A percentile compares a stretch with the other conserved stretches of the same genome.
Conservation (phyloP, 805 yeast genomes). For the Schwanniomyces sp. region DNA sequence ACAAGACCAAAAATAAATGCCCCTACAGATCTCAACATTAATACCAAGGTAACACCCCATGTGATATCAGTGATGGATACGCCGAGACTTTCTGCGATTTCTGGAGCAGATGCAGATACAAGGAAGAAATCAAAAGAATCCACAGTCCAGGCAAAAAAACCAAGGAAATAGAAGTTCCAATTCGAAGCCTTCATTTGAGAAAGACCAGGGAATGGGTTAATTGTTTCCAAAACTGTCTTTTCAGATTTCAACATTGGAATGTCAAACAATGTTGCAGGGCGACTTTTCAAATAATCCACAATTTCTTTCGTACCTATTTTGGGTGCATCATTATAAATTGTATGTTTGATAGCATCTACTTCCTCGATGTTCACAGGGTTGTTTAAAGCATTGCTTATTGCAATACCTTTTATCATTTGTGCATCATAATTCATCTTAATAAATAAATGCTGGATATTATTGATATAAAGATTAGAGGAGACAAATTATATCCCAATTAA, state of each 20-base stretch:
- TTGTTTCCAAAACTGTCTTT: constrained; percentile 23
- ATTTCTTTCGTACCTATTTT: constrained; percentile 12
- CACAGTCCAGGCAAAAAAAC: constrained; percentile 61
- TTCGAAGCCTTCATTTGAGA: constrained; percentile 40
- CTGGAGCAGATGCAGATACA: constrained; percentile 51
- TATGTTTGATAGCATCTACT: background rate
- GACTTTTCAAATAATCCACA: constrained; percentile 10
- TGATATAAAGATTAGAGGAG: too few relatives aligned
- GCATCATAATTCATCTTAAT: background rate
- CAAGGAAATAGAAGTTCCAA: constrained; percentile 56
- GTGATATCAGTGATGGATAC: constrained; percentile 51
- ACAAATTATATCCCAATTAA: too few relatives aligned
- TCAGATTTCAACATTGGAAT: constrained; percentile 25
- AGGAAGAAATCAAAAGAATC: constrained; percentile 66
- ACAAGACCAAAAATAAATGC: constrained; percentile 57
- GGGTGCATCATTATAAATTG: constrained; percentile 13
- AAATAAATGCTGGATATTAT: too few relatives aligned
- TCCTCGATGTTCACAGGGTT: background rate
- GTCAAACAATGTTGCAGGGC: constrained; percentile 18
- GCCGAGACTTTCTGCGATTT: constrained; percentile 47
- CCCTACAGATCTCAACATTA: constrained; percentile 69
- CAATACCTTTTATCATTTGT: background rate
- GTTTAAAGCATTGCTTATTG: background rate
- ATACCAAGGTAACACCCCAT: constrained; percentile 65
- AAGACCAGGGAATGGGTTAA: constrained; percentile 46